Evolutionary conservation across 495 filamentous ascomycete genomes (phyloP), one percentile per base, ranked within the genome.

Genomic region (Collariella sp.): DNA sequence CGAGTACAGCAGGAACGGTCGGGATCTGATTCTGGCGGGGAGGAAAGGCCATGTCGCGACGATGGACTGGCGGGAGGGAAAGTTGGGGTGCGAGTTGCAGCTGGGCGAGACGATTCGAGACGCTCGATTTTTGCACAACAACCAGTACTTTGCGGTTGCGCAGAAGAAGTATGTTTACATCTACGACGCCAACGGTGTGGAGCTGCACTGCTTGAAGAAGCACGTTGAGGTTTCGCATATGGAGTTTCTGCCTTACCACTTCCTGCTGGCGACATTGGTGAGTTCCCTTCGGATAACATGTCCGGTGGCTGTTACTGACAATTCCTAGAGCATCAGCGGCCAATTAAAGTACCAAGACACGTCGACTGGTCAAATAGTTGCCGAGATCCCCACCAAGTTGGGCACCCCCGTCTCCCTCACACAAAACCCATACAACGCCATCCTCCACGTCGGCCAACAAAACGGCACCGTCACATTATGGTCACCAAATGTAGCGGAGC

Each of bases 191-290:
- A 76, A 83, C 24, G 93, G 93, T 55, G 85, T 94, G 15, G 93
- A 98, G 70, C 67, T 98, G 19, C 94, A 98, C 70, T 90, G 88
- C 65, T 73, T 98, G 55, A 81, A 79, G 69, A 88, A 89, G 64
- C 90, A 94, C 62, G 77, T 91, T 56, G 93, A 97, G 70, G 88
- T 94, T n/a, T 86, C 85, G 10, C 83, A 90, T 72, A 86, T 98
- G 75, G 89, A 97, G 69, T 98, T 96, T 67, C 74, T 98, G 23
- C 91, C 91, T 3, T 97, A 96, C 66, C 93, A 97, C 67, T 98
- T 95, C 62, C 81, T 98, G 19, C 77, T 98, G 41, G 88, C 86
- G 11, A 95, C 89, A 24, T 74, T 93, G 63, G 85, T 87, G 68
- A 75, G 81, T 76, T 19, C 38, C 39, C 15, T 26, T 0, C 11